These are phyloP conservation scores for Dryas drummondii DNA, from an alignment of 306 rosid genomes.

Conservation along the genomic window DNA sequence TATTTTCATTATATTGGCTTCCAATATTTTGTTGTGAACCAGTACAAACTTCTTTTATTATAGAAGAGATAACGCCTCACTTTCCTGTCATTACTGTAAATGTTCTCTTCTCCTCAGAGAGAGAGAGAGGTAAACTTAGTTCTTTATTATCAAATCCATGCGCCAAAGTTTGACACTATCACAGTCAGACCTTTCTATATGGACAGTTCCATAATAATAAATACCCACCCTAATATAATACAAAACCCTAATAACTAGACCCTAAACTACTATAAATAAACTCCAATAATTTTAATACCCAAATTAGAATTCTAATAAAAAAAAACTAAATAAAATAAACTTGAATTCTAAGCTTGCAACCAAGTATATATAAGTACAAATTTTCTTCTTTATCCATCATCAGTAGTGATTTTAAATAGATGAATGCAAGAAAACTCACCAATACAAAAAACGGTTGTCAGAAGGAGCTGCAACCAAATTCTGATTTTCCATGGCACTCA, in stretches of 20 bases:
- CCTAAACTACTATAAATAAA: background rate
- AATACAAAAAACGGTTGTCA: conserved; percentile 54
- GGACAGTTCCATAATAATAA: background rate
- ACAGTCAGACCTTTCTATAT: too few relatives aligned
- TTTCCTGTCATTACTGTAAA: background rate
- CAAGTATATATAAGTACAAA: background rate
- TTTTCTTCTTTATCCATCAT: background rate
- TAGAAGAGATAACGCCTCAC: background rate
- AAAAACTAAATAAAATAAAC: background rate
- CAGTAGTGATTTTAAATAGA: background rate
- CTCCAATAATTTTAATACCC: background rate
- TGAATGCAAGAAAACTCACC: conserved; percentile 49
- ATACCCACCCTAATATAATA: background rate
- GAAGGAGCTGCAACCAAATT: conserved; percentile 87
- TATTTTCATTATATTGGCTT: background rate
- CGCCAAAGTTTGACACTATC: too few relatives aligned
- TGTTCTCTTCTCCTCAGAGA: too few relatives aligned
- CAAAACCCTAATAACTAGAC: background rate
- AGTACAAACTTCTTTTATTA: too few relatives aligned
- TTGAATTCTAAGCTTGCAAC: background rate
- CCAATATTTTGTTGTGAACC: background rate
- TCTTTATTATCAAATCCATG: too few relatives aligned
- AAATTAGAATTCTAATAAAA: background rate
- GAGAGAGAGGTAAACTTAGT: too few relatives aligned
- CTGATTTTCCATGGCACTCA: conserved; percentile 92